Percentiles rank a stretch among this genome's conserved stretches.
Evolutionary conservation across 495 filamentous ascomycete species (phyloP).

Genomic region (Apodospora peruviana): DNA sequence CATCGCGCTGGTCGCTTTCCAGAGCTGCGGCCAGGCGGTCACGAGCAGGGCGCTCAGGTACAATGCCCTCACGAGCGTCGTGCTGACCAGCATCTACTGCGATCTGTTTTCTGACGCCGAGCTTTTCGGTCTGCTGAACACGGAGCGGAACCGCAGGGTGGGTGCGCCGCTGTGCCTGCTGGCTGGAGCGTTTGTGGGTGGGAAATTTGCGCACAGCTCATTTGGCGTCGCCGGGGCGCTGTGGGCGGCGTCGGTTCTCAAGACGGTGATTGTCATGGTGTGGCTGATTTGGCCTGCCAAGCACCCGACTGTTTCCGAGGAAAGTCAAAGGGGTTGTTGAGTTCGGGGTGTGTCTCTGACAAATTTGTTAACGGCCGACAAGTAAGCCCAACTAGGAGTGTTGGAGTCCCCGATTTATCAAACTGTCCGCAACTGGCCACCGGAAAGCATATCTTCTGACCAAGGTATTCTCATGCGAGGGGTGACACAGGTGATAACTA

Average conservation of each 20-base stretch:
- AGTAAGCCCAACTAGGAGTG: too few species aligned
- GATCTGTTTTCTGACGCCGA: conserved; percentile 62
- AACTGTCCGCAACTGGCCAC: too few species aligned
- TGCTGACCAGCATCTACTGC: conserved; percentile 66
- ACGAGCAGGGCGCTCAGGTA: conserved; percentile 58
- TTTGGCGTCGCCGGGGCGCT: conserved; percentile 56
- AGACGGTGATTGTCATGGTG: conserved; percentile 43
- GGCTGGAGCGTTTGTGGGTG: conserved; percentile 55
- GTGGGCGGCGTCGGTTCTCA: conserved; percentile 56
- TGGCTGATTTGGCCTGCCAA: conserved; percentile 54
- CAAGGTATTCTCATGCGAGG: too few species aligned
- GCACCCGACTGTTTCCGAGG: too few species aligned
- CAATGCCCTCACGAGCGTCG: conserved; percentile 59
- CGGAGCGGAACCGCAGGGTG: conserved; percentile 53
- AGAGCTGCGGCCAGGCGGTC: conserved; percentile 66
- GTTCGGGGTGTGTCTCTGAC: too few species aligned
- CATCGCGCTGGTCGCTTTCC: conserved; percentile 61
- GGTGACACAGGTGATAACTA: too few species aligned
- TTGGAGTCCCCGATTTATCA: too few species aligned
- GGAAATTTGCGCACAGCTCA: conserved; percentile 49
- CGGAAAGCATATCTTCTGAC: too few species aligned
- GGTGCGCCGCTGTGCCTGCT: conserved; percentile 55
- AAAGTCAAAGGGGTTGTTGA: too few species aligned
- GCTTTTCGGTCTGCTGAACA: conserved; percentile 46
- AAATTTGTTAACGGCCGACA: too few species aligned